Evolutionary conservation across 164 flowering plant genomes (phyloP).

Genomic region (Litsea cubeba): DNA sequence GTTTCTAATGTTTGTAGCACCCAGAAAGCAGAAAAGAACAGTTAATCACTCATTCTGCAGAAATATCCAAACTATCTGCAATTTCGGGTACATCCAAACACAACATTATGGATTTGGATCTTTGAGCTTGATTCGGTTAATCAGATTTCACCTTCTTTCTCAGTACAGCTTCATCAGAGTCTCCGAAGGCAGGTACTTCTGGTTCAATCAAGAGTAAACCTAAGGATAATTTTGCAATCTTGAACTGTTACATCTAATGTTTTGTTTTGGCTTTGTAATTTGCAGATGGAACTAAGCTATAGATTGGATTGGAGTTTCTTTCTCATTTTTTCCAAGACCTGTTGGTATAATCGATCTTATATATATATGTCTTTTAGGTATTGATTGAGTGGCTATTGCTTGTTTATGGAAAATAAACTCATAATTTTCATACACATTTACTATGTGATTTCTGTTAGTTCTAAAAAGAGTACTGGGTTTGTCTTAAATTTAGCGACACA

Average conservation of each 20-base stretch:
- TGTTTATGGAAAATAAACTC: conserved; percentile 8
- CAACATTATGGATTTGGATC: conserved; percentile 14
- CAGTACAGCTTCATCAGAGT: conserved; percentile 22
- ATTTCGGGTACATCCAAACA: no score
- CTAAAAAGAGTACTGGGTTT: no score
- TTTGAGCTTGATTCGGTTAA: conserved; percentile 11
- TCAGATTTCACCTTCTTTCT: conserved; percentile 18
- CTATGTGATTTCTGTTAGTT: no score
- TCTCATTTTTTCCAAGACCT: conserved; percentile 23
- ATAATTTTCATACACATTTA: neutral
- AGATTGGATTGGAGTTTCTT: conserved; percentile 22
- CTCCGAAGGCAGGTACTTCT: conserved; percentile 23
- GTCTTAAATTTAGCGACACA: no score
- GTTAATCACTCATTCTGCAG: no score
- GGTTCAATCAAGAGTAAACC: neutral
- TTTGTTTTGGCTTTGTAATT: conserved; percentile 8
- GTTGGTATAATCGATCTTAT: conserved; percentile 19
- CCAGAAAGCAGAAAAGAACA: no score
- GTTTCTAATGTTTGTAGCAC: no score
- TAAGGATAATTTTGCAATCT: no score
- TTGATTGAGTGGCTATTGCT: conserved; percentile 20
- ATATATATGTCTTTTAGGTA: conserved; percentile 8
- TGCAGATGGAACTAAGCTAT: conserved; percentile 27
- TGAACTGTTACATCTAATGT: neutral
- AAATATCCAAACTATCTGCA: no score